Conservation (phyloP, 352 stramenopile genomes). For the Phytophthora cryptogea region DNA sequence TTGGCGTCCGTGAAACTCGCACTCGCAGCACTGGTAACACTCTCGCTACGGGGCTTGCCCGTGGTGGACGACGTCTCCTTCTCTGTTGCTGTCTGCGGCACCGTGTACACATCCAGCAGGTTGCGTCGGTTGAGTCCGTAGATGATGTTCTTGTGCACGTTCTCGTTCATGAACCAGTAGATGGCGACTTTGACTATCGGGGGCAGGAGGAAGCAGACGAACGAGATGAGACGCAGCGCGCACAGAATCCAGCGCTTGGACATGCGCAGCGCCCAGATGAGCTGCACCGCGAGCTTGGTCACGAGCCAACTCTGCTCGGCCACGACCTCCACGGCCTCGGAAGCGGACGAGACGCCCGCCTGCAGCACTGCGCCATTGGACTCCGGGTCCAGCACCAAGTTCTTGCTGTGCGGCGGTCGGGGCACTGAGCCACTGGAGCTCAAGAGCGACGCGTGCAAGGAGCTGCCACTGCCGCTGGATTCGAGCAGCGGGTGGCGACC, state of each 20-base stretch:
- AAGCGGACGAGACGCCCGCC: slow-evolving; percentile 44
- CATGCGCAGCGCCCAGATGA: slow-evolving; percentile 72
- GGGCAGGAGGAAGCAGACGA: slow-evolving; percentile 60
- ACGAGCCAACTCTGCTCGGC: slow-evolving; percentile 77
- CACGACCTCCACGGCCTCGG: slow-evolving; percentile 60
- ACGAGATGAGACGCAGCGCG: slow-evolving; percentile 62
- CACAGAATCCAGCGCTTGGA: slow-evolving; percentile 77
- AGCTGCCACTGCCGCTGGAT: slow-evolving; percentile 17
- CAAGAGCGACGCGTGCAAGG: slow-evolving; percentile 25
- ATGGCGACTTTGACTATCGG: slow-evolving; percentile 58
- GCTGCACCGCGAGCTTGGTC: slow-evolving; percentile 67
- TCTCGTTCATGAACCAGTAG: slow-evolving; percentile 57
- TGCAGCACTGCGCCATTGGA: slow-evolving; percentile 51
- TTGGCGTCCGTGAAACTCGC: slow-evolving; percentile 28
- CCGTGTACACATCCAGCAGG: slow-evolving; percentile 87
- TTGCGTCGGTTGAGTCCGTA: slow-evolving; percentile 80
- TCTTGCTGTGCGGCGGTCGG: slow-evolving; percentile 48
- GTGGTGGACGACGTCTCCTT: slow-evolving; percentile 11
- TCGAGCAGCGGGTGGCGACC: slow-evolving; percentile 25
- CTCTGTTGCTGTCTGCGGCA: slow-evolving; percentile 30
- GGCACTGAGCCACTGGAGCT: slow-evolving; percentile 26
- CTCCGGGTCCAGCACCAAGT: slow-evolving; percentile 48
- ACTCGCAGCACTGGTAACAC: slow-evolving; percentile 20
- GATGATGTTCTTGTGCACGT: slow-evolving; percentile 84
- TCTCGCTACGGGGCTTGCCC: slow-evolving; percentile 19